These are phyloP conservation scores for Dictyostelium purpureum DNA, from an alignment of 78 protist genomes.

Conservation along the genomic window DNA sequence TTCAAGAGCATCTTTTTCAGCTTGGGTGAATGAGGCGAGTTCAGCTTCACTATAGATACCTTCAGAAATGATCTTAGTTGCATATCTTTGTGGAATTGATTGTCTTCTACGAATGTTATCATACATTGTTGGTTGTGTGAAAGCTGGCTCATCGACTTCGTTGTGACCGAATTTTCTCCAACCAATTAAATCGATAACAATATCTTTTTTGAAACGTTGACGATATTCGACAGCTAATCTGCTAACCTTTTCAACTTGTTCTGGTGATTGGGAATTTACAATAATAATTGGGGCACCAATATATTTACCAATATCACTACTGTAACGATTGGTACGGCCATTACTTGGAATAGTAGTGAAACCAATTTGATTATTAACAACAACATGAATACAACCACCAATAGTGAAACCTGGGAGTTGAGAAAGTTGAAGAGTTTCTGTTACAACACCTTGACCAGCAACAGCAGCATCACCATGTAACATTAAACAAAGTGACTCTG, in stretches of 20 bases:
- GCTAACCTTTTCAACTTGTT: constrained; percentile 77
- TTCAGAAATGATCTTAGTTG: not conserved
- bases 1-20: constrained; percentile 24
- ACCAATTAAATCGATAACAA: constrained; percentile 91
- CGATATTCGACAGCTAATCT: constrained; percentile 88
- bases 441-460: constrained; percentile 96
- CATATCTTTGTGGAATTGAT: constrained; percentile 57
- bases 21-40: constrained; percentile 1
- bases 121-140: constrained; percentile 99
- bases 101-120: constrained; percentile 73
- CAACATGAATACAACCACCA: constrained; percentile 92
- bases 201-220: constrained; percentile 87
- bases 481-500: constrained; percentile 62
- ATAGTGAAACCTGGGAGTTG: constrained; percentile 83
- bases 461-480: constrained; percentile 97
- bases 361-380: constrained; percentile 96
- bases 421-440: constrained; percentile 88
- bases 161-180: constrained; percentile 95
- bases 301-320: constrained; percentile 86
- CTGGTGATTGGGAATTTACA: constrained; percentile 94
- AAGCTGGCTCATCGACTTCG: constrained; percentile 95
- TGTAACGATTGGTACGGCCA: constrained; percentile 83
- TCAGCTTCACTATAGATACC: constrained; percentile 23
- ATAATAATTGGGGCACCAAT: constrained; percentile 93
- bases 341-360: constrained; percentile 85